These are phyloP conservation scores for Fusarium annulatum DNA, from an alignment of 2,329 filamentous ascomycete species.

Conservation along the genomic window DNA sequence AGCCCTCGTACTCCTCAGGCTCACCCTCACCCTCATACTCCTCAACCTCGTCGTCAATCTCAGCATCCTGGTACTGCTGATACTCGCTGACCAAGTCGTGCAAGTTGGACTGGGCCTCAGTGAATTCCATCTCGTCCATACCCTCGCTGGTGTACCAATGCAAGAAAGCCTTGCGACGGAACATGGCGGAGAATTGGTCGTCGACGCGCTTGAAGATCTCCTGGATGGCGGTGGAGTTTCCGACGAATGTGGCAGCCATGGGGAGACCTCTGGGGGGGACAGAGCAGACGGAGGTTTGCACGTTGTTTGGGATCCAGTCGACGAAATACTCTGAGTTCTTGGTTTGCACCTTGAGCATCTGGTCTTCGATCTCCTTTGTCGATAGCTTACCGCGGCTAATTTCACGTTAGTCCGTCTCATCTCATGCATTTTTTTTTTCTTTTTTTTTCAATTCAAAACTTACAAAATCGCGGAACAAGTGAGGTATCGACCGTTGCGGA, in stretches of 20 bases:
- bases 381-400: slow-evolving; percentile 94
- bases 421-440: no score
- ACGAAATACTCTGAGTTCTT: slow-evolving; percentile 99
- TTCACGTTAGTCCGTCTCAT: not conserved
- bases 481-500: slow-evolving; percentile 99
- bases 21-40: slow-evolving; percentile 62
- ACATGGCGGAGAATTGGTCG: slow-evolving; percentile 99
- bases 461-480: slow-evolving; percentile 99
- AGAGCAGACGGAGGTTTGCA: slow-evolving; percentile 98
- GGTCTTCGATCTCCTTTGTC: slow-evolving; percentile 99
- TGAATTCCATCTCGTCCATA: slow-evolving; percentile 99
- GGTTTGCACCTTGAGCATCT: slow-evolving; percentile 99
- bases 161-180: slow-evolving; percentile 99
- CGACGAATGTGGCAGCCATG: slow-evolving; percentile 99
- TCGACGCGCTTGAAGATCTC: slow-evolving; percentile 99
- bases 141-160: slow-evolving; percentile 99
- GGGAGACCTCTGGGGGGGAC: slow-evolving; percentile 96
- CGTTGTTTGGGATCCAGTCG: slow-evolving; percentile 99
- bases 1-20: slow-evolving; percentile 28
- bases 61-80: slow-evolving; percentile 99
- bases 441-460: slow-evolving; percentile 49
- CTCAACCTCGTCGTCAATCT: slow-evolving; percentile 94
- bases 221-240: slow-evolving; percentile 99
- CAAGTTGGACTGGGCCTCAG: slow-evolving; percentile 99
- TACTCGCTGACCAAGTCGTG: slow-evolving; percentile 99